A percentile compares a stretch with the other conserved stretches of the same genome.
Evolutionary conservation across 139 green algal species (phyloP).

Genomic region (Pycnococcus provasolii): DNA sequence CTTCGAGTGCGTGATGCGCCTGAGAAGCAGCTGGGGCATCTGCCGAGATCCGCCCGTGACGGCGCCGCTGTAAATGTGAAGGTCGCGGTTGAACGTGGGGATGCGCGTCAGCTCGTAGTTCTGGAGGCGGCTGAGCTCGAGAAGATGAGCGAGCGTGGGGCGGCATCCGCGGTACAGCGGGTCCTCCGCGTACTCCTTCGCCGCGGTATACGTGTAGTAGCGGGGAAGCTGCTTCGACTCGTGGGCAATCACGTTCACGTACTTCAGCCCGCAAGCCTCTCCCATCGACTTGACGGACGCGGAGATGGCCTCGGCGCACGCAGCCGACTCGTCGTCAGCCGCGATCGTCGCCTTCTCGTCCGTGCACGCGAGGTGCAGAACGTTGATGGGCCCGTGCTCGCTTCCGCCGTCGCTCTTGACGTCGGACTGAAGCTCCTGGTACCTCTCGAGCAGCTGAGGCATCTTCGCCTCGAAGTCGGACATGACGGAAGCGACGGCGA

Average conservation of each 20-base stretch:
- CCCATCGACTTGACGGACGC: too few species aligned
- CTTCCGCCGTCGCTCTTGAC: too few species aligned
- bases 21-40: constrained; percentile 25
- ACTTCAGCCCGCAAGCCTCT: constrained; percentile 24
- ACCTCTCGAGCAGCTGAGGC: too few species aligned
- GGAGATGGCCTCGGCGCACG: too few species aligned
- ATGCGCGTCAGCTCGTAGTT: constrained; percentile 23
- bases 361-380: too few species aligned
- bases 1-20: constrained; percentile 19
- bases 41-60: too few species aligned
- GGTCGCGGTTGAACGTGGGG: constrained; percentile 25
- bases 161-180: constrained; percentile 20
- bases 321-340: too few species aligned
- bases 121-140: constrained; percentile 22
- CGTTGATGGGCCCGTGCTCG: too few species aligned
- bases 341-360: too few species aligned
- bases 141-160: constrained; percentile 19
- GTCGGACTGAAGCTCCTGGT: too few species aligned
- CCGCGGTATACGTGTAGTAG: constrained; percentile 24
- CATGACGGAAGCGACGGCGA: constrained; percentile 2
- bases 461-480: too few species aligned
- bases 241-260: constrained; percentile 26
- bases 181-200: constrained; percentile 26
- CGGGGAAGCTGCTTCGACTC: constrained; percentile 1
- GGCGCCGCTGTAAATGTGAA: constrained; percentile 27